phyloP scores from a whole-genome alignment of 805 yeast genomes.

The Ogataea pini region DNA sequence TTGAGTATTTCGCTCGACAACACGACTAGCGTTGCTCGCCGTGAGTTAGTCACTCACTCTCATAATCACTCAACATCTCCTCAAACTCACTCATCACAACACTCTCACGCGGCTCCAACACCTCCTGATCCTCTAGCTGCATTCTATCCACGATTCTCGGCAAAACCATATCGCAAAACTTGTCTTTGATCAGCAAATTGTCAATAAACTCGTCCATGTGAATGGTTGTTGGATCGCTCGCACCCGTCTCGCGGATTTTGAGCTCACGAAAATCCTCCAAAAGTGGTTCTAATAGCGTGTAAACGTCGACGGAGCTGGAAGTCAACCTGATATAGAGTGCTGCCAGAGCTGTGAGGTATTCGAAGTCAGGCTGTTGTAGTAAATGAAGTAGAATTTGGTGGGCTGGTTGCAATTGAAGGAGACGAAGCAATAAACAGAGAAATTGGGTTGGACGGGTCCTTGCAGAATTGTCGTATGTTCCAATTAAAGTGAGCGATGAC shows the following conservation, averaged over 20 bases:
- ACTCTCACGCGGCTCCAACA: slow-evolving; percentile 42
- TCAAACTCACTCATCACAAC: slow-evolving; percentile 37
- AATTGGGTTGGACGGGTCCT: slow-evolving; percentile 67
- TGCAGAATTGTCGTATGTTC: slow-evolving; percentile 39
- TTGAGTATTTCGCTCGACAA: too few relatives aligned
- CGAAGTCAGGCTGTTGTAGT: slow-evolving; percentile 66
- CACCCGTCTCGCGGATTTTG: slow-evolving; percentile 41
- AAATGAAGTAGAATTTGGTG: slow-evolving; percentile 55
- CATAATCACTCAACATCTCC: slow-evolving; percentile 26
- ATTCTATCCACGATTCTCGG: slow-evolving; percentile 56
- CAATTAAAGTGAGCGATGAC: slow-evolving; percentile 46
- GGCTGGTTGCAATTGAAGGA: slow-evolving; percentile 75
- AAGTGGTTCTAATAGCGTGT: slow-evolving; percentile 52
- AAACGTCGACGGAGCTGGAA: slow-evolving; percentile 46
- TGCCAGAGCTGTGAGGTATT: slow-evolving; percentile 70
- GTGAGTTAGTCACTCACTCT: slow-evolving; percentile 3
- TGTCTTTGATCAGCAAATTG: slow-evolving; percentile 50
- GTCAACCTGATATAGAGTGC: slow-evolving; percentile 62
- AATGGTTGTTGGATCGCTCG: slow-evolving; percentile 41
- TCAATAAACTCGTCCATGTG: slow-evolving; percentile 80
- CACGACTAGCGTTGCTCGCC: too few relatives aligned
- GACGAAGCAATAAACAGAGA: slow-evolving; percentile 71
- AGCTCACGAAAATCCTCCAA: slow-evolving; percentile 70
- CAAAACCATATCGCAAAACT: slow-evolving; percentile 72
- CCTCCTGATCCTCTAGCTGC: slow-evolving; percentile 43